These are phyloP conservation scores for Draba incana DNA, from an alignment of 345 rosid species.

Conservation along the genomic window DNA sequence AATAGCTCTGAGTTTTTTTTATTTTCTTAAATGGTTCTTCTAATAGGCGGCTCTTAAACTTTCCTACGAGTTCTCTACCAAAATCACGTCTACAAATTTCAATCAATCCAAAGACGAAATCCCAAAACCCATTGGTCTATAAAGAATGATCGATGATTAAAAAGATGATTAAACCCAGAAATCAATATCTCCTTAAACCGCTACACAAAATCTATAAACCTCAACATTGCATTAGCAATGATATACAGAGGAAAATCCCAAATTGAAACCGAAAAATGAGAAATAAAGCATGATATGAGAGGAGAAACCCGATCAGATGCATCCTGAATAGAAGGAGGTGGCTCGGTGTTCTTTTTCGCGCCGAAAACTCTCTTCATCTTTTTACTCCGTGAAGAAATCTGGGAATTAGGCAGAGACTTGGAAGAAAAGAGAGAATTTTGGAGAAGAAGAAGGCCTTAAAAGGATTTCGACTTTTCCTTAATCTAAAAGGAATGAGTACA, in stretches of 20 bases:
- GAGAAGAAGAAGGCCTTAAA: conserved; percentile 12
- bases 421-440: not conserved
- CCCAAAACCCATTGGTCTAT: not conserved
- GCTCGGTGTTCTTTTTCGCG: conserved; percentile 81
- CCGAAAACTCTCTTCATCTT: conserved; percentile 93
- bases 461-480: not conserved
- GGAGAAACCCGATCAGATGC: conserved; percentile 77
- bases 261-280: not conserved
- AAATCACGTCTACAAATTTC: not conserved
- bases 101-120: conserved; percentile 11
- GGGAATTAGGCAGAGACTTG: not conserved
- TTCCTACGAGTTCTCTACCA: not conserved
- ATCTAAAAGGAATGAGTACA: conserved; percentile 1
- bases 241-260: not conserved
- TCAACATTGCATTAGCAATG: conserved; percentile 3
- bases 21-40: not conserved
- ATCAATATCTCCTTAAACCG: not conserved
- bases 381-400: conserved; percentile 22
- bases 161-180: conserved; percentile 9
- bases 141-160: conserved; percentile 1
- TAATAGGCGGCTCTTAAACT: not conserved
- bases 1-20: not conserved
- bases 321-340: conserved; percentile 84
- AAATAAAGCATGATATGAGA: not conserved
- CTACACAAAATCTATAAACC: conserved; percentile 11